Conservation (phyloP, 768 basidiomycete genomes). For the Mycena pura region DNA sequence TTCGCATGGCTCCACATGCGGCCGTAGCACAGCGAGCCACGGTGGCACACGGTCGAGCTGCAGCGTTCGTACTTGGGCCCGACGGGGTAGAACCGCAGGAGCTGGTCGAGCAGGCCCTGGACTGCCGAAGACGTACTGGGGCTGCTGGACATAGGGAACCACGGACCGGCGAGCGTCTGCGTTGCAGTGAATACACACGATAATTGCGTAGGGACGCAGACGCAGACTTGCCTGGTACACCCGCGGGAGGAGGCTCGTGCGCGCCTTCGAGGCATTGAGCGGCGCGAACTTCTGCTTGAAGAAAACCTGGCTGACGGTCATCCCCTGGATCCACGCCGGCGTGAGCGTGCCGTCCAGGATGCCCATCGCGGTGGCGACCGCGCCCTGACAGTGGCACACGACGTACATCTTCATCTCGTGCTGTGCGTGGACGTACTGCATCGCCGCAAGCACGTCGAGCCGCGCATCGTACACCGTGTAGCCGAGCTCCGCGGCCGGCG, state of each 20-base stretch:
- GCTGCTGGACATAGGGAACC: slow-evolving; percentile 12
- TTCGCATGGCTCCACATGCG: slow-evolving; percentile 27
- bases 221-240: slow-evolving; percentile 9
- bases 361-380: slow-evolving; percentile 17
- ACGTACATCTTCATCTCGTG: slow-evolving; percentile 17
- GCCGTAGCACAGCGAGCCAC: slow-evolving; percentile 17
- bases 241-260: background rate
- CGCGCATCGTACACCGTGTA: slow-evolving; percentile 25
- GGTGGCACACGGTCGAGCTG: slow-evolving; percentile 26
- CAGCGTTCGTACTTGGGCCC: slow-evolving; percentile 19
- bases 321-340: slow-evolving; percentile 19
- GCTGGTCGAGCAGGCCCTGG: slow-evolving; percentile 23
- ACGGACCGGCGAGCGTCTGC: background rate
- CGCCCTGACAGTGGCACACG: slow-evolving; percentile 20
- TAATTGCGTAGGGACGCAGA: background rate
- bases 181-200: background rate
- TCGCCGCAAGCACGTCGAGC: slow-evolving; percentile 24
- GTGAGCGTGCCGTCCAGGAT: slow-evolving; percentile 25
- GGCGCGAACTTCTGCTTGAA: slow-evolving; percentile 12
- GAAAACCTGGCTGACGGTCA: slow-evolving; percentile 26
- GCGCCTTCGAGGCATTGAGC: slow-evolving; percentile 20
- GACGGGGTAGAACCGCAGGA: slow-evolving; percentile 27
- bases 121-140: background rate
- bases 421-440: slow-evolving; percentile 13
- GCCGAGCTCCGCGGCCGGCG: slow-evolving; percentile 7